phyloP scores from a whole-genome alignment of 2,329 filamentous ascomycete genomes.

The Xylariaceae sp. region DNA sequence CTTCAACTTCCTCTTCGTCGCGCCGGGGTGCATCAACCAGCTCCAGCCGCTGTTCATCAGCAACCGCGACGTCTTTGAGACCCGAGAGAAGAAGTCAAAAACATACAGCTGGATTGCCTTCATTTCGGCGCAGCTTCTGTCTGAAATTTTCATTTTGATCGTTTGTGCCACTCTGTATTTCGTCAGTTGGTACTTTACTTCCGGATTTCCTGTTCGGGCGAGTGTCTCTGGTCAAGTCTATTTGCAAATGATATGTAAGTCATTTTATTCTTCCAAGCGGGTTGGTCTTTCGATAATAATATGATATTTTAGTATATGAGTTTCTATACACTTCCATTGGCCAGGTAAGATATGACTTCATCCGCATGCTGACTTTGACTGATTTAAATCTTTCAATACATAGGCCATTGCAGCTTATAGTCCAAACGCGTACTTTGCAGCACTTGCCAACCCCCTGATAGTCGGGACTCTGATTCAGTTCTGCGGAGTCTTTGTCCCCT shows the following conservation, averaged over 20 bases:
- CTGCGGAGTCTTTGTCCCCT: slow-evolving; percentile 73
- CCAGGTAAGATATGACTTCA: slow-evolving; percentile 1
- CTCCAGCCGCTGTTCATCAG: slow-evolving; percentile 74
- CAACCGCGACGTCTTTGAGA: slow-evolving; percentile 70
- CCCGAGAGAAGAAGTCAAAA: slow-evolving; percentile 76
- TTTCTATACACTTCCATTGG: slow-evolving; percentile 14
- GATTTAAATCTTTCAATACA: neutral
- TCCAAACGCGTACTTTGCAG: slow-evolving; percentile 70
- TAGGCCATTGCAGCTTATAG: slow-evolving; percentile 64
- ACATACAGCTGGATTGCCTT: slow-evolving; percentile 81
- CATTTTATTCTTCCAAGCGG: neutral
- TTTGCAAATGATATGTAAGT: slow-evolving; percentile 9
- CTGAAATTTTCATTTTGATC: slow-evolving; percentile 73
- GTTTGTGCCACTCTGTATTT: slow-evolving; percentile 70
- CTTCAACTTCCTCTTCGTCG: slow-evolving; percentile 79
- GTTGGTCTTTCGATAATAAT: slow-evolving; percentile 54
- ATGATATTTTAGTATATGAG: slow-evolving; percentile 33
- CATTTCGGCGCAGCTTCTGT: slow-evolving; percentile 67
- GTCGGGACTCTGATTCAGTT: slow-evolving; percentile 74
- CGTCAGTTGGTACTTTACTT: slow-evolving; percentile 67
- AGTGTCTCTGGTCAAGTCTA: slow-evolving; percentile 41
- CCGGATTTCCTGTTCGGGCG: slow-evolving; percentile 64
- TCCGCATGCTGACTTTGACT: neutral
- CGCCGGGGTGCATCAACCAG: slow-evolving; percentile 76
- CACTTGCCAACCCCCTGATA: slow-evolving; percentile 70